phyloP scores from a whole-genome alignment of 768 basidiomycete genomes.

The Russula virescens region DNA sequence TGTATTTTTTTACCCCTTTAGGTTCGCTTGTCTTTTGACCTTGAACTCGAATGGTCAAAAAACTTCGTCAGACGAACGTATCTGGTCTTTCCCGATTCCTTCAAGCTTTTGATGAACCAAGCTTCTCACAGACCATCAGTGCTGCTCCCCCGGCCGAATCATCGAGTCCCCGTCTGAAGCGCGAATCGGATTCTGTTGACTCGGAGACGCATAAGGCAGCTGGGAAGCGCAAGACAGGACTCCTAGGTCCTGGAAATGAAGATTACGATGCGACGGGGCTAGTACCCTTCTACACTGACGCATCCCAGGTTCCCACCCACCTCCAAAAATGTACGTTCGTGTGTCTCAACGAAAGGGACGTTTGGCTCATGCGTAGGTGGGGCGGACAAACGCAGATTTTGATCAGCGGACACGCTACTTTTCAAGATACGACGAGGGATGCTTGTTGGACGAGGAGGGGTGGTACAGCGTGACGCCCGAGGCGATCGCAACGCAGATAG shows the following conservation, averaged over 20 bases:
- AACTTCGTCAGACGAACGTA: constrained; percentile 14
- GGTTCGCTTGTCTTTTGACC: too few species aligned
- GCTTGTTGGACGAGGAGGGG: constrained; percentile 90
- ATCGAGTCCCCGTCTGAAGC: background rate
- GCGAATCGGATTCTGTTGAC: background rate
- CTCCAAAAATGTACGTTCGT: constrained; percentile 74
- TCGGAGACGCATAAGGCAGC: background rate
- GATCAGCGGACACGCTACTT: constrained; percentile 79
- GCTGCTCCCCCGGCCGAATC: background rate
- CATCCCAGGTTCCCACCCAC: constrained; percentile 66
- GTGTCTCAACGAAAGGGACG: background rate
- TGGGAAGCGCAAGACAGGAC: constrained; percentile 7
- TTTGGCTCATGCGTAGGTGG: background rate
- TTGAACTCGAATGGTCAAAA: constrained; percentile 11
- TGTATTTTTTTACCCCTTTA: background rate
- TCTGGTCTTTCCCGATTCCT: constrained; percentile 16
- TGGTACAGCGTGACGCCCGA: constrained; percentile 98
- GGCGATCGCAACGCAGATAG: constrained; percentile 85
- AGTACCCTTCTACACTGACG: constrained; percentile 62
- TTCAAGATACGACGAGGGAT: constrained; percentile 72
- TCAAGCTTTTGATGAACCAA: background rate
- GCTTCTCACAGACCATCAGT: background rate
- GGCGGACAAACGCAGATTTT: constrained; percentile 53
- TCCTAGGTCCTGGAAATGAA: constrained; percentile 19
- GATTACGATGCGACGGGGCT: constrained; percentile 58